A percentile compares a stretch with the other conserved stretches of the same genome.
phyloP scores from a whole-genome alignment of 2,329 filamentous ascomycete species.

The Claviceps pazoutovae region DNA sequence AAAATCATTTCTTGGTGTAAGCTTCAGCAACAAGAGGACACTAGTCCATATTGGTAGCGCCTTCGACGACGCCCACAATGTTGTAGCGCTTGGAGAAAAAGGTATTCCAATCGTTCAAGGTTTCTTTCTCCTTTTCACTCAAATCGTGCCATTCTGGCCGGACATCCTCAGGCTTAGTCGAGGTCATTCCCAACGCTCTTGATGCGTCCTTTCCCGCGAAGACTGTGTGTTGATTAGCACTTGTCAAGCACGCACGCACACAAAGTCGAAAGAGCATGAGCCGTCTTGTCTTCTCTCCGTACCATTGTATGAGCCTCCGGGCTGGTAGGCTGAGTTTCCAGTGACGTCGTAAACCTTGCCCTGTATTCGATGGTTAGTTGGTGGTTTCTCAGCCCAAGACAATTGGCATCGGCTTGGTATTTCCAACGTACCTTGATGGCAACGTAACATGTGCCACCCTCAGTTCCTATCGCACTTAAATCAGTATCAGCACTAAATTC shows the following conservation, averaged over 20 bases:
- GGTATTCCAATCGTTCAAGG: conserved; percentile 81
- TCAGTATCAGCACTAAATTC: background rate
- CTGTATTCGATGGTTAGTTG: conserved; percentile 26
- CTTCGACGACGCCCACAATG: conserved; percentile 56
- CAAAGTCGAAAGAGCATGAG: no score
- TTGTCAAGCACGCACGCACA: background rate
- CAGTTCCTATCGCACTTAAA: conserved; percentile 34
- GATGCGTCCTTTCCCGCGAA: conserved; percentile 95
- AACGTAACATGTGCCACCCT: conserved; percentile 52
- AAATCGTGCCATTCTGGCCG: conserved; percentile 71
- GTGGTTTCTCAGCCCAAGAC: background rate
- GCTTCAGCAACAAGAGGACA: background rate
- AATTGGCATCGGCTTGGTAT: background rate
- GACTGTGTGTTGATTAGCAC: conserved; percentile 37
- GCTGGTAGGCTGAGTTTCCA: conserved; percentile 74
- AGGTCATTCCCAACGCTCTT: conserved; percentile 76
- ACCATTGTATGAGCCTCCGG: conserved; percentile 78
- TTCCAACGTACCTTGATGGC: conserved; percentile 49
- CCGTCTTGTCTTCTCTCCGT: conserved; percentile 16
- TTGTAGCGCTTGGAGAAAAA: conserved; percentile 98
- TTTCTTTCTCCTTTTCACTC: conserved; percentile 69
- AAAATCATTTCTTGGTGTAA: background rate
- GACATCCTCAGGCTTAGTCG: conserved; percentile 74
- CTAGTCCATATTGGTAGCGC: conserved; percentile 42
- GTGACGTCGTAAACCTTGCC: conserved; percentile 91